phyloP scores from a whole-genome alignment of 2,329 filamentous ascomycete genomes.

The Neonectria coccinea region DNA sequence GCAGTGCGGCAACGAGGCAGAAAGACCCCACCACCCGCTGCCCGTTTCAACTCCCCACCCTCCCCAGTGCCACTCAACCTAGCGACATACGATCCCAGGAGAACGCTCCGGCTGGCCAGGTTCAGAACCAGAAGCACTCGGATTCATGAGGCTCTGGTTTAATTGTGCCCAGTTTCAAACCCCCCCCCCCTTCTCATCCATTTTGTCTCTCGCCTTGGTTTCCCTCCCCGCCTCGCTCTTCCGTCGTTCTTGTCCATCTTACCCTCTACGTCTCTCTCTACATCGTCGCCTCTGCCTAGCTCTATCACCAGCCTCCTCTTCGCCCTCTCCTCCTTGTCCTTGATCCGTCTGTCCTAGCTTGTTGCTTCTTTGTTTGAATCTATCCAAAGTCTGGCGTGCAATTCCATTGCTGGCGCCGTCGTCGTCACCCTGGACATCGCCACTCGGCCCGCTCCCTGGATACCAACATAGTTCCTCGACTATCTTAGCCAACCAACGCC shows the following conservation, averaged over 20 bases:
- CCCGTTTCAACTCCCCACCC: constrained; percentile 29
- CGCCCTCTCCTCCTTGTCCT: not conserved
- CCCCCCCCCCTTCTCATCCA: constrained; percentile 3
- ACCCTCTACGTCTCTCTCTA: constrained; percentile 7
- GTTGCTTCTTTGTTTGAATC: not conserved
- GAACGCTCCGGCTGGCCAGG: not conserved
- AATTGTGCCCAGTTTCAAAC: constrained; percentile 17
- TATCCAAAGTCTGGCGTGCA: not conserved
- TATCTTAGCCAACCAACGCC: constrained; percentile 3
- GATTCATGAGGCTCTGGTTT: constrained; percentile 3
- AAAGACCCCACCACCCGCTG: constrained; percentile 15
- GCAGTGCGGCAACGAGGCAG: constrained; percentile 18
- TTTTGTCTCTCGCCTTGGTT: constrained; percentile 9
- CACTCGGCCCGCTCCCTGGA: not conserved
- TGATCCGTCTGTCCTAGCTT: not conserved
- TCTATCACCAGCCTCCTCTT: constrained; percentile 2
- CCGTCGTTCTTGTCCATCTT: constrained; percentile 6
- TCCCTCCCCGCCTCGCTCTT: constrained; percentile 14
- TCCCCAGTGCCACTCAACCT: constrained; percentile 2
- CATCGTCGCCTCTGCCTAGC: constrained; percentile 2
- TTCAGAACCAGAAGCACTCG: not conserved
- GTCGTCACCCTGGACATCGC: constrained; percentile 4
- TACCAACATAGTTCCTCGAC: constrained; percentile 2
- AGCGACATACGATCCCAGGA: not conserved
- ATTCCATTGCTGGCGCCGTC: not conserved